Base-by-base conservation (phyloP, 768 basidiomycete genomes). In the Hygrophoropsis aurantiaca region DNA sequence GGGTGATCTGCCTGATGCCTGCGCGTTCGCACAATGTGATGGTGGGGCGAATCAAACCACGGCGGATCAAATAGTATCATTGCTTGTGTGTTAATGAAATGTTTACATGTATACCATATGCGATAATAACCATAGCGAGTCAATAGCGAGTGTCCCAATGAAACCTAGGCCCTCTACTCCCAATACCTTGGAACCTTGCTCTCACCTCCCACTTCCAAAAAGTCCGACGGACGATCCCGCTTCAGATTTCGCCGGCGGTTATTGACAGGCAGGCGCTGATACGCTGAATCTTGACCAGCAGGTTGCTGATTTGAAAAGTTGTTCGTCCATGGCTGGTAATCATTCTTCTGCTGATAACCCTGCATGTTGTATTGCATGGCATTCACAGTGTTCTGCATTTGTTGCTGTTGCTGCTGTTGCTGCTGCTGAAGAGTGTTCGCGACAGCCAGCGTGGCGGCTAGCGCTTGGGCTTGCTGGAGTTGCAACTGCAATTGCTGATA, bases 181-280 rank as follows among this genome's bases (percentile, higher is more conserved):
- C 87, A 91, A 56, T 86, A 91, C 54, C 87, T 71, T 40, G 82
- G 73, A 33, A 81, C 68, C 66, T 91, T 90, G 54, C 61, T 73
- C 48, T 84, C 82, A 11, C 74, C 78, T 3, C 80, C 80, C 2
- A 89, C 76, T 57, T 91, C 90, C 58, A 90, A 64, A 59, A 92
- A 92, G 66, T 93, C 90, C 4, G 86, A 84, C 2, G 90, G 90
- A 38, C 90, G 73, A 24, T 92, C 90, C 8, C 90, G 78, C 67
- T 93, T 91, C 54, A 88, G 58, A 55, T 82, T 82, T 59, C 87
- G 72, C 44, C 90, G 77, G 49, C 90, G 76, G 57, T 88, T 90
- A 58, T 91, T 92, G 44, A 93, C 68, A 24, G 90, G 90, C 40
- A 90, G 60, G 27, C 90, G 76, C 62, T 93, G 90, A 62, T 93